phyloP scores from a whole-genome alignment of 169 alveolate genomes.

The Perkinsus chesapeaki region DNA sequence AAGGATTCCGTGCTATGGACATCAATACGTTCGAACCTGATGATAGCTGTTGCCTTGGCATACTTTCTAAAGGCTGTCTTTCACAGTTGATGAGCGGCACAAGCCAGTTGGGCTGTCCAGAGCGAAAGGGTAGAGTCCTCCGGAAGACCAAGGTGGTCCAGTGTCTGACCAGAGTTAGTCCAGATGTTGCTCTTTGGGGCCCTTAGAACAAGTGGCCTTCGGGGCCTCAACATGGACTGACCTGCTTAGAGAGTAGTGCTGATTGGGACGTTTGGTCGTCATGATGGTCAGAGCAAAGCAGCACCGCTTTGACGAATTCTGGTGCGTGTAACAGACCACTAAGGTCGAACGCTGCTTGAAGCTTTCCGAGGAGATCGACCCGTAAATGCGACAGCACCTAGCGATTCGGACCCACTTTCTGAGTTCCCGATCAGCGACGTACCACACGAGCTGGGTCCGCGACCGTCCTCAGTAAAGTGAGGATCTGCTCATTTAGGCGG shows the following conservation, averaged over 20 bases:
- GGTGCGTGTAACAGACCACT: not conserved
- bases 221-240: not conserved
- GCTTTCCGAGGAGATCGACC: not conserved
- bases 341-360: not conserved
- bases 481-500: too few relatives aligned
- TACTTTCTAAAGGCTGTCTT: not conserved
- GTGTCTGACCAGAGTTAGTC: too few relatives aligned
- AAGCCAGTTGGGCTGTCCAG: not conserved
- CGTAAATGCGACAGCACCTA: not conserved
- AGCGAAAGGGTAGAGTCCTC: not conserved
- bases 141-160: not conserved
- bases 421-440: not conserved
- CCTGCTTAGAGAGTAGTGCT: not conserved
- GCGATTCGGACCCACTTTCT: not conserved
- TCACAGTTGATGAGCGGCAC: not conserved
- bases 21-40: not conserved
- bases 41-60: not conserved
- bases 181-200: too few relatives aligned
- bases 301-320: not conserved
- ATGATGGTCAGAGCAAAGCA: not conserved
- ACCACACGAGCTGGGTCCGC: not conserved
- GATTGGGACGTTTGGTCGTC: not conserved
- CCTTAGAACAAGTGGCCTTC: not conserved
- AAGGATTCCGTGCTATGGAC: not conserved
- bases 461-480: too few relatives aligned